These are phyloP conservation scores for Stemphylium lycopersici DNA, from an alignment of 2,329 filamentous ascomycete genomes.

Conservation along the genomic window DNA sequence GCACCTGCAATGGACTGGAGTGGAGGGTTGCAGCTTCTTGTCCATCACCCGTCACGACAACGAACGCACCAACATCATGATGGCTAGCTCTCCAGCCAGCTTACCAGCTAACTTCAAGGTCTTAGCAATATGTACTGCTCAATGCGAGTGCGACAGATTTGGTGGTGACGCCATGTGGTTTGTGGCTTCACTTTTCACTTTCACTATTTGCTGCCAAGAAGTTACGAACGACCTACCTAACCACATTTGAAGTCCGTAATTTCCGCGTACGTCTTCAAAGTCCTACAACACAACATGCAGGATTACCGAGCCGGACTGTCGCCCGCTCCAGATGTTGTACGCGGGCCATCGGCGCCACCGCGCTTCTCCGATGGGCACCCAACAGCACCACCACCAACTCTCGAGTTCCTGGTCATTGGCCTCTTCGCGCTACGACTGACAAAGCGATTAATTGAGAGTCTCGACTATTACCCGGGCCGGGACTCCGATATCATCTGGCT, in stretches of 20 bases:
- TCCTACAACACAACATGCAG: slow-evolving; percentile 1
- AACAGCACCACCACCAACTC: background rate
- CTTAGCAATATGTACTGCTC: too few relatives aligned
- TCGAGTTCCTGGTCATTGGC: slow-evolving; percentile 30
- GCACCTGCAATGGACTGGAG: too few relatives aligned
- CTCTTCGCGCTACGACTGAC: slow-evolving; percentile 35
- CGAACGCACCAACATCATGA: too few relatives aligned
- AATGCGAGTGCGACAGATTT: too few relatives aligned
- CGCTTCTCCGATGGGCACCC: background rate
- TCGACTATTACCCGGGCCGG: slow-evolving; percentile 22
- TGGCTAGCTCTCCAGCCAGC: too few relatives aligned
- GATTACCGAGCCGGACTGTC: background rate
- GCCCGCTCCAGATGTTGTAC: slow-evolving; percentile 1
- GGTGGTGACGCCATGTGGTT: background rate
- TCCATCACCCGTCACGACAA: too few relatives aligned
- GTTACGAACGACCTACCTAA: background rate
- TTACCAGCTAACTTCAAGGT: too few relatives aligned
- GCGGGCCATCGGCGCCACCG: background rate
- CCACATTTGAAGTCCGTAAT: too few relatives aligned
- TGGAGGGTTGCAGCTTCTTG: too few relatives aligned
- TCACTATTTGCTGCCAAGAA: background rate
- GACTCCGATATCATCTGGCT: slow-evolving; percentile 29
- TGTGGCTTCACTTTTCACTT: background rate
- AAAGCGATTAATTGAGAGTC: slow-evolving; percentile 18
- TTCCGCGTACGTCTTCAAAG: background rate